These are phyloP conservation scores for Baorangia bicolor DNA, from an alignment of 768 basidiomycete species.

Conservation along the genomic window DNA sequence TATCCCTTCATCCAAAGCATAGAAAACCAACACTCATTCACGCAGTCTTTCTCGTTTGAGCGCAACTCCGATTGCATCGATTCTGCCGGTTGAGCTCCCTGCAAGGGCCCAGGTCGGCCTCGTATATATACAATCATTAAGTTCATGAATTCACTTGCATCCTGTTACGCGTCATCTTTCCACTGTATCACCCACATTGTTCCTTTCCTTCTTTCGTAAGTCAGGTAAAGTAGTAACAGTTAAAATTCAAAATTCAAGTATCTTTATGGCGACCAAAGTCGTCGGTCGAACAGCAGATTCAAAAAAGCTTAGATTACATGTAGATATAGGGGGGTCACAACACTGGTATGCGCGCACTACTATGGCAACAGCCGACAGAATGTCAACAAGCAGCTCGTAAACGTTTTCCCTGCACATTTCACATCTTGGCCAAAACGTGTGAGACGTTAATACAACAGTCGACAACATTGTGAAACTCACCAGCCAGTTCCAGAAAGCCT, in stretches of 20 bases:
- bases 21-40: constrained; percentile 30
- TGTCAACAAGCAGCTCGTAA: neutral
- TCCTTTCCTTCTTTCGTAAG: constrained; percentile 10
- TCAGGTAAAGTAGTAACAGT: constrained; percentile 29
- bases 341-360: constrained; percentile 1
- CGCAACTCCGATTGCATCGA: constrained; percentile 3
- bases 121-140: constrained; percentile 40
- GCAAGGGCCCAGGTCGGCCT: constrained; percentile 23
- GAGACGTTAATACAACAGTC: neutral
- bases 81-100: constrained; percentile 10
- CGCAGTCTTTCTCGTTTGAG: constrained; percentile 3
- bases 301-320: neutral
- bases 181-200: constrained; percentile 34
- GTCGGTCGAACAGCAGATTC: too few relatives aligned
- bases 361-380: neutral
- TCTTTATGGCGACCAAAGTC: neutral
- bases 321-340: constrained; percentile 2
- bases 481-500: constrained; percentile 78
- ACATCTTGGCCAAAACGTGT: constrained; percentile 21
- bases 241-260: constrained; percentile 11
- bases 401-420: neutral
- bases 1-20: constrained; percentile 79
- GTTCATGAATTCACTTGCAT: constrained; percentile 34
- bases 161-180: constrained; percentile 27
- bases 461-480: constrained; percentile 41